A percentile compares a stretch with the other conserved stretches of the same genome.
Conservation (phyloP, 2,329 filamentous ascomycete genomes). For the Colletotrichum somersetense region DNA sequence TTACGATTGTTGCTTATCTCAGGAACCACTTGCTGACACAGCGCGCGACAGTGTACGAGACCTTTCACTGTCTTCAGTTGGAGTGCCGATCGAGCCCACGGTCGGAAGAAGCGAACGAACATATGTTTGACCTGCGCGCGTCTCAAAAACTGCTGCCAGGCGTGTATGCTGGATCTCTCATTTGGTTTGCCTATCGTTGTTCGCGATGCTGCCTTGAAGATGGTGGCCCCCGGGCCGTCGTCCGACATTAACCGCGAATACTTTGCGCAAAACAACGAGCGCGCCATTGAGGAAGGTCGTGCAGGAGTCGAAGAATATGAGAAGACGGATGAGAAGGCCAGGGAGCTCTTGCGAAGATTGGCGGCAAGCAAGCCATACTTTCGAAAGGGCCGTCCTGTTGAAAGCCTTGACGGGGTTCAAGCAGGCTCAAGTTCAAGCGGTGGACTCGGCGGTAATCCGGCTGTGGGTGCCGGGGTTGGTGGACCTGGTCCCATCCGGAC, state of each 20-base stretch:
- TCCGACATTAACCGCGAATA: conserved; percentile 97
- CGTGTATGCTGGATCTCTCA: conserved; percentile 97
- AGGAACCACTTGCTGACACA: conserved; percentile 42
- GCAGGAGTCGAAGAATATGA: conserved; percentile 91
- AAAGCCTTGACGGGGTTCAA: conserved; percentile 59
- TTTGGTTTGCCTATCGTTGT: conserved; percentile 96
- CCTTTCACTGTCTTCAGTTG: conserved; percentile 97
- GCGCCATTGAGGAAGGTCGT: conserved; percentile 91
- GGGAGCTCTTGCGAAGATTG: conserved; percentile 85
- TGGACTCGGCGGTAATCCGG: conserved; percentile 57
- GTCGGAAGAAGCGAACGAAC: conserved; percentile 92
- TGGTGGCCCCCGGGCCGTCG: conserved; percentile 93
- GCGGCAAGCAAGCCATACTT: conserved; percentile 97
- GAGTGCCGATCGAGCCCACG: conserved; percentile 89
- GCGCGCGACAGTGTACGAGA: conserved; percentile 75
- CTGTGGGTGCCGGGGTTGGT: conserved; percentile 68
- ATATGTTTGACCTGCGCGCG: conserved; percentile 97
- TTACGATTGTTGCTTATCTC: neutral
- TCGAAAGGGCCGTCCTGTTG: conserved; percentile 84
- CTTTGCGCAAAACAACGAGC: conserved; percentile 97
- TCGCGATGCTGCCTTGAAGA: conserved; percentile 95
- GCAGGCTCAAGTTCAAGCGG: conserved; percentile 48
- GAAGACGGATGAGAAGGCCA: conserved; percentile 96
- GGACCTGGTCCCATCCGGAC: conserved; percentile 85
- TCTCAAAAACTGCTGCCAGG: conserved; percentile 98